These are phyloP conservation scores for Pleurotus djamor DNA, from an alignment of 768 basidiomycete species.

Conservation along the genomic window DNA sequence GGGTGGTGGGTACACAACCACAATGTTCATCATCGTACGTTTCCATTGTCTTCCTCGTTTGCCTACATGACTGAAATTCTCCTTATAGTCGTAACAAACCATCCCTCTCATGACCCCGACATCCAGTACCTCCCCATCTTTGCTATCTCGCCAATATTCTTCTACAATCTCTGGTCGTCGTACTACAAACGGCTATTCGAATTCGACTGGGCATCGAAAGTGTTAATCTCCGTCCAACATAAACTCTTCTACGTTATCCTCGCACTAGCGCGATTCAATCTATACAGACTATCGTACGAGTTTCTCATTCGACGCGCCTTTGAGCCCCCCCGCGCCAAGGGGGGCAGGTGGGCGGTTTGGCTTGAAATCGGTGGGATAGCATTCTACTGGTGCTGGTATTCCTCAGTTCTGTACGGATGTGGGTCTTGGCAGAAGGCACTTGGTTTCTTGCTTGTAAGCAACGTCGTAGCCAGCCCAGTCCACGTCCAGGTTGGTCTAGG, in stretches of 20 bases:
- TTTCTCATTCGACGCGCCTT: conserved; percentile 69
- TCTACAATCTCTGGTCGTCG: conserved; percentile 85
- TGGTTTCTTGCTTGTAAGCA: conserved; percentile 79
- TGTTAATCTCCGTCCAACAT: conserved; percentile 79
- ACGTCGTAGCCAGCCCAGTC: conserved; percentile 84
- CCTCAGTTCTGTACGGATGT: conserved; percentile 63
- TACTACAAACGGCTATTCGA: conserved; percentile 89
- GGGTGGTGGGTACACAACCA: conserved; percentile 99
- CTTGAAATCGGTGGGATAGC: conserved; percentile 71
- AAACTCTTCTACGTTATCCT: conserved; percentile 91
- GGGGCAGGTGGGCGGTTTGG: conserved; percentile 77
- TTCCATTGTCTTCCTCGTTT: neutral
- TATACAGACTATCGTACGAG: conserved; percentile 84
- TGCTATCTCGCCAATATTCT: conserved; percentile 87
- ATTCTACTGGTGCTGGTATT: conserved; percentile 93
- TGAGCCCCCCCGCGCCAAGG: conserved; percentile 60
- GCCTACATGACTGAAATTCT: conserved; percentile 10
- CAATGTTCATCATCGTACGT: conserved; percentile 93
- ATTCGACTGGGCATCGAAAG: conserved; percentile 67
- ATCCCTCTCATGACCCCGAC: conserved; percentile 91
- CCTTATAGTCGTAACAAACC: conserved; percentile 87
- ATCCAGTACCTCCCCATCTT: conserved; percentile 93
- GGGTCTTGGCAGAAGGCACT: conserved; percentile 71
- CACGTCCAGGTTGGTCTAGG: conserved; percentile 79
- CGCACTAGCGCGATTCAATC: conserved; percentile 90